These are phyloP conservation scores for Persicaria maculosa DNA, from an alignment of 148 eudicot genomes.

Conservation along the genomic window DNA sequence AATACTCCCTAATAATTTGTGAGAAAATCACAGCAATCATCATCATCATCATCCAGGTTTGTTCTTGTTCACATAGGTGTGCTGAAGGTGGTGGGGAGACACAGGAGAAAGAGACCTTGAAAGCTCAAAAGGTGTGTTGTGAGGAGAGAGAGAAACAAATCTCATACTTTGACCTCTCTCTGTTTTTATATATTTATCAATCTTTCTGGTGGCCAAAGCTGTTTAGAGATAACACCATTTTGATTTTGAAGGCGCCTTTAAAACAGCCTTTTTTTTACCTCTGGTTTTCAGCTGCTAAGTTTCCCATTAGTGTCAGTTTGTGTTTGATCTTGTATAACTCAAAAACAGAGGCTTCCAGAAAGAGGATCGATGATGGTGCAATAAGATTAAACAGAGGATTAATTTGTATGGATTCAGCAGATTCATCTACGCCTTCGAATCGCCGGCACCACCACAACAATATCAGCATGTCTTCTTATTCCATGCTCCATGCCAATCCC, in stretches of 20 bases:
- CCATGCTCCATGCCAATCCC: slow-evolving; percentile 46
- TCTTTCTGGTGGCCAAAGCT: neutral
- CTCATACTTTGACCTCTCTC: neutral
- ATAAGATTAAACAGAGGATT: neutral
- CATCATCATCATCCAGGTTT: slow-evolving; percentile 32
- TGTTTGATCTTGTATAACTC: neutral
- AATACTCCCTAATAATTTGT: too few relatives aligned
- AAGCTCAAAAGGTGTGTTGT: slow-evolving; percentile 10
- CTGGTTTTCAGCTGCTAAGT: too few relatives aligned
- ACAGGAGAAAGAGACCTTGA: neutral
- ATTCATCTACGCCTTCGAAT: slow-evolving; percentile 50
- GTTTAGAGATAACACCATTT: neutral
- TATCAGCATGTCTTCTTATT: slow-evolving; percentile 50
- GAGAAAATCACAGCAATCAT: neutral
- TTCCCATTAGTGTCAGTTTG: neutral
- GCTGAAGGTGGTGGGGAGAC: slow-evolving; percentile 15
- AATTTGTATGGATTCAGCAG: slow-evolving; percentile 30
- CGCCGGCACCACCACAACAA: slow-evolving; percentile 15
- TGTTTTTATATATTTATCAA: neutral
- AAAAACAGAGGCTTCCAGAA: neutral
- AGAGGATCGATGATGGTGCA: slow-evolving; percentile 26
- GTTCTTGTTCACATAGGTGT: slow-evolving; percentile 48
- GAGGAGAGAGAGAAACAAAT: slow-evolving; percentile 15
- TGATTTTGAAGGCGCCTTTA: too few relatives aligned
- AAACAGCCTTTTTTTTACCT: too few relatives aligned